Evolutionary conservation across 805 yeast species (phyloP).

Genomic region (Barnettozyma siamensis): DNA sequence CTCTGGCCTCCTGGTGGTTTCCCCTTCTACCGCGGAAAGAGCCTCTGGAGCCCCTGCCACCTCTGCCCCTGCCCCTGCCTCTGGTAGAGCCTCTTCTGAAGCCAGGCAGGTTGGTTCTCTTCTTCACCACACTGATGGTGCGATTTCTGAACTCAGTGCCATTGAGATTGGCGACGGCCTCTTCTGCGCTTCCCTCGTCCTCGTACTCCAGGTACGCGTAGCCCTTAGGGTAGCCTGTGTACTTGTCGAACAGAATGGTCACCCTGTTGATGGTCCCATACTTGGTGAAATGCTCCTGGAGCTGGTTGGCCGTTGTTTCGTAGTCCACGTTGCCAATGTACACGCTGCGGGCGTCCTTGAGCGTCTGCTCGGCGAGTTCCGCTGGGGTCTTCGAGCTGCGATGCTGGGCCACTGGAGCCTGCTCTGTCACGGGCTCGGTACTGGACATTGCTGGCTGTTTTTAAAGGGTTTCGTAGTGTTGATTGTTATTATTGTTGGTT

Average conservation of each 20-base stretch:
- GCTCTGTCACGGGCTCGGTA: no score
- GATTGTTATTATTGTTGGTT: no score
- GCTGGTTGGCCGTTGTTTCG: slow-evolving; percentile 42
- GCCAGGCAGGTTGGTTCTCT: slow-evolving; percentile 53
- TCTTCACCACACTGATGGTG: slow-evolving; percentile 40
- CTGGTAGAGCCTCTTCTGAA: slow-evolving; percentile 26
- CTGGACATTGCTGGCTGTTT: no score
- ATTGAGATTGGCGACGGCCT: slow-evolving; percentile 40
- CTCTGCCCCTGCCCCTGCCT: slow-evolving; percentile 20
- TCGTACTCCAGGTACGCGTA: slow-evolving; percentile 62
- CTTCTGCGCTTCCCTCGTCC: slow-evolving; percentile 32
- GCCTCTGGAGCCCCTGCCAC: slow-evolving; percentile 10
- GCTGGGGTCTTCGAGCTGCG: slow-evolving; percentile 23
- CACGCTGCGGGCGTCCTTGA: slow-evolving; percentile 46
- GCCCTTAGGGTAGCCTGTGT: slow-evolving; percentile 46
- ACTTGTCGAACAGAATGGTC: slow-evolving; percentile 43
- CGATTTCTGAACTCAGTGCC: slow-evolving; percentile 41
- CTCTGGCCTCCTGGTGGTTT: not conserved
- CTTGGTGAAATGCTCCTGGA: slow-evolving; percentile 40
- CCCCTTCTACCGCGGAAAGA: no score
- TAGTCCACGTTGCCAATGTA: slow-evolving; percentile 48
- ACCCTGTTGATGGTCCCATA: slow-evolving; percentile 46
- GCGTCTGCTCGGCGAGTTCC: slow-evolving; percentile 32
- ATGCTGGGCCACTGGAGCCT: not conserved
- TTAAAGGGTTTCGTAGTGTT: no score